Base-by-base conservation (phyloP, 768 basidiomycete genomes). In the Phlebiopsis gigantea region DNA sequence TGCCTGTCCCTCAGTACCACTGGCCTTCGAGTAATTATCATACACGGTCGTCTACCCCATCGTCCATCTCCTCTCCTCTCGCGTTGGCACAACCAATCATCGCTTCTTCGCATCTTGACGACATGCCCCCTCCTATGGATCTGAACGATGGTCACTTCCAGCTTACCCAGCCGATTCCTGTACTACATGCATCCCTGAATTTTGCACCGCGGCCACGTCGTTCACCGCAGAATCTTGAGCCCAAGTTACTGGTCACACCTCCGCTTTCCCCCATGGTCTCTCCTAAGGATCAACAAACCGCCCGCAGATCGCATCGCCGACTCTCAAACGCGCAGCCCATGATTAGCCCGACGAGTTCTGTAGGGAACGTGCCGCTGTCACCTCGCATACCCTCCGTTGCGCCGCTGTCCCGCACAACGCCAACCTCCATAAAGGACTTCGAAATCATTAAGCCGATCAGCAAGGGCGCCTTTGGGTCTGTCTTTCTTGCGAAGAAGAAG, bases 401-500 rank as follows among this genome's bases (percentile, higher is more conserved):
- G 1, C 90, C 93, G 0, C 71, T 90, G 39, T 80, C 91, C 29
- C 82, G 93, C 24, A 83, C 90, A 17, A 85, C 84, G 10, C 84
- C 91, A 1, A 88, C 95, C 3, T 96, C 95, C 5, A 98, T 98
- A 73, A 98, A 94, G 71, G 97, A 99, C 70, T 99, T 99, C 65
- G 96, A 98, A 66, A 87, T 99, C 67, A 96, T 99, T 78, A 99
- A 99, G 71, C 97, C 97, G 2, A 99, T 99, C 69, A 93, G 90
- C 70, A 98, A 98, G 68, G 97, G 97, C 53, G 97, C 97, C 1
- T 98, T 99, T 69, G 97, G 97, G 15, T 94, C 94, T 8, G 97
- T 99, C 53, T 99, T 97, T 72, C 80, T 99, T 52, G 92, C 97
- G 43, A 98, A 96, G 78, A 99, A 99, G 81, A 95, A 93, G 65